phyloP scores from a whole-genome alignment of 2,329 filamentous ascomycete genomes.

The Fusarium sp. region DNA sequence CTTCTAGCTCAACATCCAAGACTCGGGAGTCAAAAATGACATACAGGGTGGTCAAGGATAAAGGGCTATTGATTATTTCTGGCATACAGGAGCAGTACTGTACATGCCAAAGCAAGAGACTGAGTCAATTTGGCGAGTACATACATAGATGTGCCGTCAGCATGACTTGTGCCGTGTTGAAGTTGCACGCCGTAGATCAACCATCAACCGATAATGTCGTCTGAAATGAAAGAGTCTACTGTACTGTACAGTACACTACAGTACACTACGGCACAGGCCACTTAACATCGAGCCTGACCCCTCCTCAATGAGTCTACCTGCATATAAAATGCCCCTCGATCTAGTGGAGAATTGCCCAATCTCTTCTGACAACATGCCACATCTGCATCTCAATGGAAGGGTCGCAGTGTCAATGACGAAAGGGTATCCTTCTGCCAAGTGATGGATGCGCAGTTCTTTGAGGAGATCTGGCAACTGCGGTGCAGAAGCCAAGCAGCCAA shows the following conservation, averaged over 20 bases:
- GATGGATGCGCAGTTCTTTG: constrained; percentile 11
- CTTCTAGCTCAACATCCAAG: constrained; percentile 14
- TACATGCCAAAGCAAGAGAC: constrained; percentile 9
- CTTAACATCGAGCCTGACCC: constrained; percentile 17
- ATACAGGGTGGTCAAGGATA: constrained; percentile 28
- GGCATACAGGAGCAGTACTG: constrained; percentile 22
- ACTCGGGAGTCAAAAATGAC: constrained; percentile 34
- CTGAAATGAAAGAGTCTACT: constrained; percentile 13
- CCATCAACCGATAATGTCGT: constrained; percentile 21
- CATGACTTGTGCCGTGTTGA: neutral
- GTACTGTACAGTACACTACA: constrained; percentile 8
- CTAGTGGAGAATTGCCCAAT: constrained; percentile 47
- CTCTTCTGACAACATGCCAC: constrained; percentile 43
- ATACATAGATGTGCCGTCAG: constrained; percentile 9
- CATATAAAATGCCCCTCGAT: constrained; percentile 42
- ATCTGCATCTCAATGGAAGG: constrained; percentile 34
- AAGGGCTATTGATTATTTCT: constrained; percentile 13
- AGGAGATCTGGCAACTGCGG: constrained; percentile 20
- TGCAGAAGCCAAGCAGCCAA: constrained; percentile 7
- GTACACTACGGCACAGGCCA: constrained; percentile 1
- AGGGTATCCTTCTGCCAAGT: constrained; percentile 16
- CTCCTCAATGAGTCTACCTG: constrained; percentile 21
- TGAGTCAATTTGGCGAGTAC: constrained; percentile 5
- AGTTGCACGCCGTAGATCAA: constrained; percentile 12
- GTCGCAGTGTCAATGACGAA: constrained; percentile 30